phyloP scores from a whole-genome alignment of 2,329 filamentous ascomycete species.

The Scedosporium dehoogii region DNA sequence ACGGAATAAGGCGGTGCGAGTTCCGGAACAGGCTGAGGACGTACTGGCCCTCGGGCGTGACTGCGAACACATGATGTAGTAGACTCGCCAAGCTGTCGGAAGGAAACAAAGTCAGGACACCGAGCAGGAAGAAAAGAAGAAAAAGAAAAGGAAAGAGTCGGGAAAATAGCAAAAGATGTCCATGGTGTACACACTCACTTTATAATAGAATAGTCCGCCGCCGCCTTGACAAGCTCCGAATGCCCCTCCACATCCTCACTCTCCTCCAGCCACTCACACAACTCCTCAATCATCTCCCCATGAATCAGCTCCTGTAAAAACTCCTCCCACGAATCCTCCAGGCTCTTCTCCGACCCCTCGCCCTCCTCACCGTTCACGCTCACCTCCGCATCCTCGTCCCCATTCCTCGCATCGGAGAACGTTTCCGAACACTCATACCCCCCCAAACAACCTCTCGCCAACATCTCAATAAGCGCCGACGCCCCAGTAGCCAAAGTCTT shows the following conservation, averaged over 20 bases:
- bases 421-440: slow-evolving; percentile 34
- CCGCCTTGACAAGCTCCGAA: slow-evolving; percentile 49
- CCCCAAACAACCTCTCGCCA: slow-evolving; percentile 55
- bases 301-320: slow-evolving; percentile 58
- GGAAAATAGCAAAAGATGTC: neutral
- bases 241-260: slow-evolving; percentile 56
- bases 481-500: slow-evolving; percentile 67
- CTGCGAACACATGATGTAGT: slow-evolving; percentile 61
- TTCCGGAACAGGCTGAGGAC: slow-evolving; percentile 61
- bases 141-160: neutral
- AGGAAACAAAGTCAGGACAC: slow-evolving; percentile 9
- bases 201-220: slow-evolving; percentile 57
- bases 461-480: slow-evolving; percentile 59
- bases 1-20: slow-evolving; percentile 61
- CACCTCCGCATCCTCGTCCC: slow-evolving; percentile 7
- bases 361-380: slow-evolving; percentile 50
- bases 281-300: slow-evolving; percentile 53
- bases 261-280: slow-evolving; percentile 51
- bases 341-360: slow-evolving; percentile 30
- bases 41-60: slow-evolving; percentile 67
- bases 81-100: slow-evolving; percentile 55
- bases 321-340: slow-evolving; percentile 56
- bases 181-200: slow-evolving; percentile 40
- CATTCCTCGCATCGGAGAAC: slow-evolving; percentile 9
- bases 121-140: neutral